Evolutionary conservation across 441 rosid genomes (phyloP), one percentile per base, ranked within the genome.

Genomic region (Jatropha multifida): DNA sequence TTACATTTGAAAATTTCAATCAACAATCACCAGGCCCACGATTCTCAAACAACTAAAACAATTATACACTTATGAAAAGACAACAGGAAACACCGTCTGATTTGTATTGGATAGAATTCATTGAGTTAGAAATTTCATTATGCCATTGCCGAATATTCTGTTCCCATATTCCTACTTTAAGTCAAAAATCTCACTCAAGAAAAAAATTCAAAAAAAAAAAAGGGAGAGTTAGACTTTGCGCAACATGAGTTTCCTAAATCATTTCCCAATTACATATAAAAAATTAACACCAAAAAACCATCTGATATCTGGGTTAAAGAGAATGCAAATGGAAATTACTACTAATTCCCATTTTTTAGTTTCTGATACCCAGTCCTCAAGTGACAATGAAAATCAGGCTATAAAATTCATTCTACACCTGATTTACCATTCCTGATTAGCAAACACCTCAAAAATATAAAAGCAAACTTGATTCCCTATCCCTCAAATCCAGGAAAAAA

Each of bases 311-410:
- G 41, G 23, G 58, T 23, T 15, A 7, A 56, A 71, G 27, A 17
- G 40, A n/a, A 63, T 15, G 52, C 7, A 26, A 61, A 68, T 20
- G 11, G 11, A 37, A 46, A 23, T 15, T 5, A 18, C 14, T n/a
- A 46, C 8, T 26, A 23, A 4, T 49, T 71, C 42, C 67, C 17
- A 54, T 13, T 69, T 4, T 13, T 14, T 32, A 18, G 59, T 27
- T 17, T 68, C 71, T 12, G 13, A 5, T 17, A 67, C 20, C 27
- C 37, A 7, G 15, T 55, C 52, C 48, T 71, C 14, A n/a, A 11
- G 51, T 20, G 20, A 17, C 58, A 62, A 71, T 13, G 52, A 61
- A 46, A 40, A 58, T 23, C 32, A 58, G 74, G 66, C 74, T 23
- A 62, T 7, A 59, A 42, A 42, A 18, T 26, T 41, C 54, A 38